Evolutionary conservation across 2,329 filamentous ascomycete species (phyloP), one percentile per base, ranked within the genome.

Genomic region (Harringtonia lauricola): DNA sequence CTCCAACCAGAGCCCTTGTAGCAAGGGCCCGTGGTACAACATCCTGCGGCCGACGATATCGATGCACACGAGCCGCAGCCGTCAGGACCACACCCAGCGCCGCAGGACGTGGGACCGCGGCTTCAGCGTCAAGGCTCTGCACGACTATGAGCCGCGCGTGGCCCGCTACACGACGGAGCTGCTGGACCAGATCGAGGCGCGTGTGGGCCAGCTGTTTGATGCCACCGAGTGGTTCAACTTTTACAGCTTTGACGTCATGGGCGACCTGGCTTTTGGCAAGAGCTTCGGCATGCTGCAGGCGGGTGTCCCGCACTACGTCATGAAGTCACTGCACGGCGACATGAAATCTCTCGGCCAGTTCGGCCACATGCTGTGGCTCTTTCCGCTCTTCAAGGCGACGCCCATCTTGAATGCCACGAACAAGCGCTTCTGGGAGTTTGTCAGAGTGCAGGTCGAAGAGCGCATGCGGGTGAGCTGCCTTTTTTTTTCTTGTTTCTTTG

Each of bases 181-280:
- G n/a, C 42, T 54, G 15, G 43, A 44, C 5, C 45, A 50, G 18
- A 43, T 56, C 19, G 41, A 43, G 2, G 39, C 36, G 9, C 36
- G 41, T 15, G 26, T 41, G 17, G 53, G 50, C 33, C 1, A 30
- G 31, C 12, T 48, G 2, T 15, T 56, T 22, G 41, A 60, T 45
- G 48, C 47, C 7, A 52, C 54, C 15, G 41, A 46, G 2, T 58
- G 55, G 56, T 56, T 54, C 44, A 59, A 55, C 41, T 57, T 55
- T 39, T 59, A 54, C 42, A 52, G 53, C 21, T 60, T 58, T 35
- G 57, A 60, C 40, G 54, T 55, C 30, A 60, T 60, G 57, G 57
- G 57, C 31, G 57, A 61, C 37, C 49, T 61, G 29, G 58, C 56
- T 8, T 60, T 57, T 31, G 58, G 55, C 24, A 51, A 59, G 22